Evolutionary conservation across 2,329 filamentous ascomycete genomes (phyloP), one percentile per base, ranked within the genome.

Genomic region (Botrytis fabae): DNA sequence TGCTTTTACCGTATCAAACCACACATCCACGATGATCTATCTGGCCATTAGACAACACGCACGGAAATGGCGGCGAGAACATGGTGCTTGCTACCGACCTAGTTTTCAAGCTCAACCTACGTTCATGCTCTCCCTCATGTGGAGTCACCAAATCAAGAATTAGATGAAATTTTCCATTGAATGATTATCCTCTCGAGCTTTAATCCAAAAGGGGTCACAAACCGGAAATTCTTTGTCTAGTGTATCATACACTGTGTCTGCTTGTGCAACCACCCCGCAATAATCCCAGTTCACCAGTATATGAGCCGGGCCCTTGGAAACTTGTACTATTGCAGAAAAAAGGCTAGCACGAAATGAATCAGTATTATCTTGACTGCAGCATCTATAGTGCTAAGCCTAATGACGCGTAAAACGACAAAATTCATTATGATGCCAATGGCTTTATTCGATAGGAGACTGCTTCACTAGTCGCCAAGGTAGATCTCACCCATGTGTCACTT

Each of bases 221-320:
- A 32, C 25, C 69, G 44, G 44, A 32, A 22, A 65, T 68, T 48
- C 61, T 65, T 35, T 51, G 22, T 40, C 25, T 42, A 42, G 60
- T 63, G 20, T 28, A 32, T 28, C n/a, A 12, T 57, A 57, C n/a
- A 18, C n/a, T 44, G 28, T 54, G 35, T 40, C 32, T 46, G 60
- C 60, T 32, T 64, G 51, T 66, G 57, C 42, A 42, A 51, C 54
- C 73, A 74, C 73, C 73, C 73, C 73, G 71, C 73, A 74, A 69
- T 69, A 74, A 74, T 73, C 70, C 73, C 40, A 51, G 73, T 25
- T 59, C 42, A 38, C 35, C 20, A 65, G 46, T 20, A 60, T 60
- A 60, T 60, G 70, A 72, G 70, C 70, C 70, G 70, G 70, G 62
- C 70, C 70, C 62, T 68, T 72, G 70, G 70, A 68, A 68, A 61